Evolutionary conservation across 2,329 filamentous ascomycete genomes (phyloP), one percentile per base, ranked within the genome.

Genomic region (Neonectria ditissima): DNA sequence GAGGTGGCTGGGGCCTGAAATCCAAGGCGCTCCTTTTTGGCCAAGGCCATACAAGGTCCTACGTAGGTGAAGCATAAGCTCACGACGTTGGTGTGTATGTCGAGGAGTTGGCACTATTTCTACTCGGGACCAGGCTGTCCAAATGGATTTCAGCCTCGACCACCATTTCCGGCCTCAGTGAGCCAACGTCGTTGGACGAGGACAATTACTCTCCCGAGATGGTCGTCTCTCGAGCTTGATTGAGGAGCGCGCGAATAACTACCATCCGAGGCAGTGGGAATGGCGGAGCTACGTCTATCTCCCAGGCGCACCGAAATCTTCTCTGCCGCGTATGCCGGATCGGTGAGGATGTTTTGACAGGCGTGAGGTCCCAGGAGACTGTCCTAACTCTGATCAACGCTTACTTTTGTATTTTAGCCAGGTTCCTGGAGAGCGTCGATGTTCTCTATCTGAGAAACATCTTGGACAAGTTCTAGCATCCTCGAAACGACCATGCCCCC

Each of bases 381-480:
- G 5, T 37, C 22, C 16, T 44, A n/a, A 9, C 18, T 34, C 22
- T 34, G 43, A 14, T 30, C 24, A 5, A 11, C 43, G n/a, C 26
- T 51, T 4, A 28, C 41, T n/a, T n/a, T n/a, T n/a, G n/a, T 55
- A 55, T 53, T 14, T 18, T 26, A 11, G 4, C 32, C 11, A 75
- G 74, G 28, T 78, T 76, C 50, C 14, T 68, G 3, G 74, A 78
- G 39, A 75, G 71, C 3, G 68, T 76, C 41, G 62, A 75, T 8
- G 64, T 76, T 7, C 65, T 79, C 6, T 79, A 76, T 58, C 44
- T 65, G 2, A 72, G 70, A 5, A 79, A 78, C 54, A 74, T 67
- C 10, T 65, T 75, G 22, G 59, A 73, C 30, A 67, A 65, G 1
- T 1, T 44, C 45, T 4, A 8, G 43, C 0, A 43, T 61, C 4